Evolutionary conservation across 176 grass and related monocot genomes (phyloP), one percentile per base, ranked within the genome.

Genomic region (Lolium perenne): DNA sequence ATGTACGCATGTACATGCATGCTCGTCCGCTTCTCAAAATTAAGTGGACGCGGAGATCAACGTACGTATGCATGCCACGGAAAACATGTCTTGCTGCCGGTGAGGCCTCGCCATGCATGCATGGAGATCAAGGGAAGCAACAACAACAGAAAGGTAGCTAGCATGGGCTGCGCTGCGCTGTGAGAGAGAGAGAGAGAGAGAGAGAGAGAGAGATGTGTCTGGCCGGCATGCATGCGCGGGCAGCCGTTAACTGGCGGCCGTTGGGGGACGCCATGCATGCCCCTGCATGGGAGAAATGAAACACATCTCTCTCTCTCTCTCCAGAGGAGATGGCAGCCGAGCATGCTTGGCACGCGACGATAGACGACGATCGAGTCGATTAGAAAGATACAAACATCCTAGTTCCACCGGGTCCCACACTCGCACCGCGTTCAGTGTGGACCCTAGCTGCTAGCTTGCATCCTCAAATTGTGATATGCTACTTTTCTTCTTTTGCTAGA

Each of bases 331-430:
- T 74, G 29, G 38, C 67, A 56, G 16, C 29, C 51, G 35, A 78
- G 8, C 72, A 86, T 86, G 83, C 83, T 76, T 86, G 77, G 20
- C 86, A 87, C 71, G 71, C 71, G 46, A 77, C 77, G 83, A 75
- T 89, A 76, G 15, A 79, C 56, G 40, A 83, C 54, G 82, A 83
- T 64, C 25, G 11, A 51, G 35, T 74, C 81, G 16, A 35, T 16
- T 9, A 80, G 66, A 83, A 86, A 90, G 8, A 55, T 78, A 86
- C 88, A 90, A 90, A 82, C 50, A 86, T 86, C 84, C 73, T 79
- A 62, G 79, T 86, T 90, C 38, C 79, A 22, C 21, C 7, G 88
- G 84, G 79, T 55, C 79, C 88, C 73, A 76, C 23, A 8, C 7
- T 32, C 71, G 3, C 74, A 63, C 63, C 16, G 55, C 71, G 18